Evolutionary conservation across 148 eudicot species (phyloP).

Genomic region (Chenopodium suecicum): DNA sequence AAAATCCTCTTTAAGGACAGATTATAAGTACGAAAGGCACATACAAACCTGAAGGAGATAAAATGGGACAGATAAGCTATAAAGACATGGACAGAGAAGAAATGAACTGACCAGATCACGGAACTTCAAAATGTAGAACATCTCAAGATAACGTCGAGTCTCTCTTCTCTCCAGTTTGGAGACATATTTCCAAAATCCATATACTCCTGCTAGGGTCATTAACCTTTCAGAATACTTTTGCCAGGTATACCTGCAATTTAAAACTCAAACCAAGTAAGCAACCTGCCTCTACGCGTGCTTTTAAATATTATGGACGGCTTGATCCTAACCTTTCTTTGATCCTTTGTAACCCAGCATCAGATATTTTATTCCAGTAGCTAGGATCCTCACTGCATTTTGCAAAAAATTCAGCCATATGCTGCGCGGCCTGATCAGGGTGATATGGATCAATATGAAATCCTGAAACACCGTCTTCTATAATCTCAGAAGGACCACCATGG

Average conservation of each 20-base stretch:
- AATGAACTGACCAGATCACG: constrained; percentile 70
- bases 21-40: neutral
- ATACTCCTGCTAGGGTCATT: constrained; percentile 97
- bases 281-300: neutral
- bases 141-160: constrained; percentile 87
- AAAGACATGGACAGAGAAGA: neutral
- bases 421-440: constrained; percentile 75
- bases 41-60: no score
- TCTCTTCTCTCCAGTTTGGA: constrained; percentile 96
- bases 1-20: neutral
- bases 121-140: constrained; percentile 95
- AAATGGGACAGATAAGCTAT: neutral
- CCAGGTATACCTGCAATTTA: constrained; percentile 80
- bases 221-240: constrained; percentile 91
- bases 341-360: constrained; percentile 63
- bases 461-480: constrained; percentile 80
- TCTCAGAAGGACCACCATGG: constrained; percentile 95
- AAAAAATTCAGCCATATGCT: constrained; percentile 56
- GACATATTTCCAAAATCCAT: constrained; percentile 96
- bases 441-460: constrained; percentile 98
- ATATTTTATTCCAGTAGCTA: constrained; percentile 62
- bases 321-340: constrained; percentile 68
- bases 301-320: neutral
- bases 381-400: constrained; percentile 56
- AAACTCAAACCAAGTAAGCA: neutral